phyloP scores from a whole-genome alignment of 495 filamentous ascomycete genomes.

The Penicillium turbatum region DNA sequence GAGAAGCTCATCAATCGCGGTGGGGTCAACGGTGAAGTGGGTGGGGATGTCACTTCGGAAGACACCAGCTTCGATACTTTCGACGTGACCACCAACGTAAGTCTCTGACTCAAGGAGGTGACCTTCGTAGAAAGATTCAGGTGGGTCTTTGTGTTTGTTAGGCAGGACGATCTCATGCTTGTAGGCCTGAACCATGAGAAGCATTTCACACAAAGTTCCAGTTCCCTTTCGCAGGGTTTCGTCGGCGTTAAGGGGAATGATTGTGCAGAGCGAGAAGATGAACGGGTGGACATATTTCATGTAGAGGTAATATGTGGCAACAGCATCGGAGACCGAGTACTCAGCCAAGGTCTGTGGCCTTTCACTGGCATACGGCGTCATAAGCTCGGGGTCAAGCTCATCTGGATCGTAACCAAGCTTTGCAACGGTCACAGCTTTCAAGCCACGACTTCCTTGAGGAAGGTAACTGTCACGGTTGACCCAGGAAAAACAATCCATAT shows the following conservation, averaged over 20 bases:
- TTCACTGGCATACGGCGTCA: slow-evolving; percentile 92
- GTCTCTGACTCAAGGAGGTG: slow-evolving; percentile 95
- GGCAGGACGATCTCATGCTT: slow-evolving; percentile 86
- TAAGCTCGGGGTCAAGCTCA: slow-evolving; percentile 94
- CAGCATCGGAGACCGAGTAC: slow-evolving; percentile 98
- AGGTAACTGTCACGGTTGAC: slow-evolving; percentile 98
- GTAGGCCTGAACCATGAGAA: slow-evolving; percentile 98
- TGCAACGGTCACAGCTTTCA: slow-evolving; percentile 96
- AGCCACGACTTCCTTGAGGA: slow-evolving; percentile 91
- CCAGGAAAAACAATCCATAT: slow-evolving; percentile 99
- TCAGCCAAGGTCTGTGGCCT: slow-evolving; percentile 90
- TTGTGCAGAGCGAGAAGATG: slow-evolving; percentile 96
- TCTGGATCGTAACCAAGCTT: slow-evolving; percentile 99
- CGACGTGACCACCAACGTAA: slow-evolving; percentile 97
- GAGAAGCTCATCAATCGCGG: slow-evolving; percentile 83
- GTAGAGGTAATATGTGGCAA: slow-evolving; percentile 98
- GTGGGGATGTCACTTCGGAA: slow-evolving; percentile 94
- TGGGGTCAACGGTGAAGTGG: slow-evolving; percentile 82
- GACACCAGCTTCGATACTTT: slow-evolving; percentile 98
- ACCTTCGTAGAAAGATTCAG: slow-evolving; percentile 93
- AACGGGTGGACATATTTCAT: slow-evolving; percentile 99
- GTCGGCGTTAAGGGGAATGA: slow-evolving; percentile 88
- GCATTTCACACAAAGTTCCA: slow-evolving; percentile 96
- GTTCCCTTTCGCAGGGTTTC: slow-evolving; percentile 93
- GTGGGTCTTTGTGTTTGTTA: slow-evolving; percentile 90